phyloP scores from a whole-genome alignment of 257 asterid species.

The Anisodus tanguticus region DNA sequence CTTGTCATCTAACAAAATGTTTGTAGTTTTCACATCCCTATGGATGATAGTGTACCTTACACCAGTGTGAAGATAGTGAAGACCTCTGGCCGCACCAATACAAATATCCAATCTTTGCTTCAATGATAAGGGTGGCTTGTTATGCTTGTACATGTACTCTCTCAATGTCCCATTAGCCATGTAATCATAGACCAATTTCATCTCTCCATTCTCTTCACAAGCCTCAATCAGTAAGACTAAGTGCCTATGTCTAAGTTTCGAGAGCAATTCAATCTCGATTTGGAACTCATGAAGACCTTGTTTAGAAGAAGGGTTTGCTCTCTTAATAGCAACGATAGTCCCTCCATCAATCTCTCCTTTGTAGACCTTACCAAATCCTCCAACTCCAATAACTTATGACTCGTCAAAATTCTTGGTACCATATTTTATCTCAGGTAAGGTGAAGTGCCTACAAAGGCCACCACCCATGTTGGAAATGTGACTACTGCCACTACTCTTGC shows the following conservation, averaged over 20 bases:
- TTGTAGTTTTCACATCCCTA: constrained; percentile 79
- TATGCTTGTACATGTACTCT: constrained; percentile 60
- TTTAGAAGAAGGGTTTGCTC: constrained; percentile 64
- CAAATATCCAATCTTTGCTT: constrained; percentile 64
- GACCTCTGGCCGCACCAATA: constrained; percentile 77
- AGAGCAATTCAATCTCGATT: constrained; percentile 75
- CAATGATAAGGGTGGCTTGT: constrained; percentile 52
- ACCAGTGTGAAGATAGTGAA: constrained; percentile 89
- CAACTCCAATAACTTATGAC: constrained; percentile 67
- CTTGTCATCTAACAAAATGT: constrained; percentile 63
- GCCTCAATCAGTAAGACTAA: constrained; percentile 79
- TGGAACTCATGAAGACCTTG: constrained; percentile 77
- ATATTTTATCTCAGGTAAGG: constrained; percentile 56
- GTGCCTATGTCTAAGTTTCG: constrained; percentile 77
- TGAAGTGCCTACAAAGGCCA: constrained; percentile 65
- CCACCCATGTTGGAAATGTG: constrained; percentile 48
- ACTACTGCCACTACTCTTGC: constrained; percentile 46
- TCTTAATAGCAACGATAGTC: constrained; percentile 61
- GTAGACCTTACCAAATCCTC: constrained; percentile 87
- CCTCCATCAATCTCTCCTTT: constrained; percentile 60
- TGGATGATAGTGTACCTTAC: constrained; percentile 76
- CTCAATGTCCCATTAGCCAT: constrained; percentile 83
- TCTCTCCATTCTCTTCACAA: constrained; percentile 74
- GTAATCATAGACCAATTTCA: constrained; percentile 79
- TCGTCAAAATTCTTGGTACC: constrained; percentile 66